A percentile compares a stretch with the other conserved stretches of the same genome.
These are phyloP conservation scores for Calendula officinalis DNA, from an alignment of 129 eudicot genomes.

Conservation along the genomic window DNA sequence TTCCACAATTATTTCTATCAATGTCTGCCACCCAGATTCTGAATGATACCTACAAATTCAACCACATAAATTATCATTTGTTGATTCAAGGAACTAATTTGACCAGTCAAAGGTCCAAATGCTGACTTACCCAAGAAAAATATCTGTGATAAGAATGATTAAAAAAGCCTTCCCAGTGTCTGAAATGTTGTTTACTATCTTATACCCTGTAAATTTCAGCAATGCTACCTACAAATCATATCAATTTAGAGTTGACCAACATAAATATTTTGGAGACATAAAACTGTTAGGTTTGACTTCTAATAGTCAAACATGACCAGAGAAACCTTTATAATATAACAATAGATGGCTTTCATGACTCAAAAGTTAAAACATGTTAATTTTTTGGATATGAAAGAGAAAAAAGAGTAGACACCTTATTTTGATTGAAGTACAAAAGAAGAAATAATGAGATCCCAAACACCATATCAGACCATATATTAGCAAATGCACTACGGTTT, in stretches of 20 bases:
- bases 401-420: conserved; percentile 53
- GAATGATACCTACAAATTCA: conserved; percentile 83
- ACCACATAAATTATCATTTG: neutral
- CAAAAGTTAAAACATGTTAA: neutral
- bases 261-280: neutral
- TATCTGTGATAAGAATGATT: conserved; percentile 80
- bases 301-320: neutral
- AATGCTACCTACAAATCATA: conserved; percentile 73
- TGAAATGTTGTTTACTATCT: conserved; percentile 73
- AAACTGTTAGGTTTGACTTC: conserved; percentile 4
- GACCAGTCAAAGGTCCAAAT: conserved; percentile 8
- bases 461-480: conserved; percentile 92
- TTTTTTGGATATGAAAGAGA: neutral
- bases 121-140: conserved; percentile 74
- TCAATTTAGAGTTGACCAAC: conserved; percentile 8
- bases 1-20: conserved; percentile 73
- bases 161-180: conserved; percentile 95
- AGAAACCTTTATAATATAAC: too few relatives aligned
- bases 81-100: neutral
- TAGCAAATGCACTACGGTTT: conserved; percentile 91
- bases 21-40: conserved; percentile 91
- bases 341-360: neutral
- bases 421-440: conserved; percentile 82
- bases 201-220: conserved; percentile 97
- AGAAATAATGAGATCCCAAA: conserved; percentile 78